A percentile compares a stretch with the other conserved stretches of the same genome.
These are phyloP conservation scores for Heimioporus punctisporus DNA, from an alignment of 1,284 basidiomycete genomes.

Conservation along the genomic window DNA sequence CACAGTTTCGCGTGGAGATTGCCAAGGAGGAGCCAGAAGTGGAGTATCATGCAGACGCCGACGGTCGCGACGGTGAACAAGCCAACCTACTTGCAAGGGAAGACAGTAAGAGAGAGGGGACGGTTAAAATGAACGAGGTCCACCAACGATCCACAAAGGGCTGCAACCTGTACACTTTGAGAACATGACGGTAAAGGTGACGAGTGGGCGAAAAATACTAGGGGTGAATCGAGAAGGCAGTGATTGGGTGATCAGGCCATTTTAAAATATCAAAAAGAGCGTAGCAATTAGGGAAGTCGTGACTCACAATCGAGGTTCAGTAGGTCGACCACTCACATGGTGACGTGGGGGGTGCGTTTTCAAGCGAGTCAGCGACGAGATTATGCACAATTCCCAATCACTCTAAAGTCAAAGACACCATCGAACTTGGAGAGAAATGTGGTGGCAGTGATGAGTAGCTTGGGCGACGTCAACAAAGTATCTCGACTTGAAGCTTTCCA, in stretches of 20 bases:
- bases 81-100: conserved; percentile 98
- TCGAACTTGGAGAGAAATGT: conserved; percentile 92
- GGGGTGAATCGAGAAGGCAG: conserved; percentile 95
- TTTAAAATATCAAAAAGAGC: conserved; percentile 95
- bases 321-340: conserved; percentile 94
- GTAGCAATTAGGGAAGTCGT: conserved; percentile 91
- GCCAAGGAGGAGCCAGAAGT: conserved; percentile 92
- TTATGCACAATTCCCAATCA: conserved; percentile 86
- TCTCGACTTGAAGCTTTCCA: conserved; percentile 92
- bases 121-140: too few species aligned
- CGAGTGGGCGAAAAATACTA: conserved; percentile 97
- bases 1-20: conserved; percentile 82
- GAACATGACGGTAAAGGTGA: conserved; percentile 88
- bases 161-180: conserved; percentile 85
- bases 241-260: conserved; percentile 95
- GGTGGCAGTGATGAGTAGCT: conserved; percentile 92
- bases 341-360: conserved; percentile 93
- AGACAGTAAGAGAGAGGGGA: conserved; percentile 87
- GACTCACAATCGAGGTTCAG: conserved; percentile 89
- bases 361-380: background rate
- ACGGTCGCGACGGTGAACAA: conserved; percentile 98
- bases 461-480: conserved; percentile 99
- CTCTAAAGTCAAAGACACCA: conserved; percentile 96
- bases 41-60: conserved; percentile 83
- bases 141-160: conserved; percentile 92